phyloP scores from a whole-genome alignment of 495 filamentous ascomycete species.

The Trypethelium eluteriae region DNA sequence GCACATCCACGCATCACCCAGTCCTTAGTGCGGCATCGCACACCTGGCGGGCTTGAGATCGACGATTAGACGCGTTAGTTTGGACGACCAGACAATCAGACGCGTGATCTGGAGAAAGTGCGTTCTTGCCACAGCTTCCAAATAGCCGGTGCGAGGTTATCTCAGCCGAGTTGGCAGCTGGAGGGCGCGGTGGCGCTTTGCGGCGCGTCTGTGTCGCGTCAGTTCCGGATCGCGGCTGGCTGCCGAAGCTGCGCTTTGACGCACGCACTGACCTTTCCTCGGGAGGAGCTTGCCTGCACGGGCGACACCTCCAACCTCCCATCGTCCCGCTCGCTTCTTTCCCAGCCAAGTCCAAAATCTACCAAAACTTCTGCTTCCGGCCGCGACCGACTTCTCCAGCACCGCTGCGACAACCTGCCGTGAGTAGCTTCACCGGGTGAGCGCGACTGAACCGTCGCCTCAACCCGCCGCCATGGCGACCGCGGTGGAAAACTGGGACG shows the following conservation, averaged over 20 bases:
- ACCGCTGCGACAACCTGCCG: not conserved
- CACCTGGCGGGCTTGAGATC: not conserved
- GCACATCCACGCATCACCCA: too few species aligned
- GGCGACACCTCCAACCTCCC: slow-evolving; percentile 11
- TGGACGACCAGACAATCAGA: not conserved
- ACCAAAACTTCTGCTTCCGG: slow-evolving; percentile 3
- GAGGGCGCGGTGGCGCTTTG: too few species aligned
- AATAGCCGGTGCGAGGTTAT: not conserved
- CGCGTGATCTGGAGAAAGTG: not conserved
- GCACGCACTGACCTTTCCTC: slow-evolving; percentile 1
- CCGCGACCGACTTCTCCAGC: not conserved
- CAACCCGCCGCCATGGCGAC: slow-evolving; percentile 15
- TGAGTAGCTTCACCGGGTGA: not conserved
- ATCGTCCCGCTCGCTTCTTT: not conserved
- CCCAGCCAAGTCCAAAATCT: not conserved
- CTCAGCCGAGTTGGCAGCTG: not conserved
- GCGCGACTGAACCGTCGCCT: slow-evolving; percentile 3
- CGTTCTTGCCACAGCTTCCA: not conserved
- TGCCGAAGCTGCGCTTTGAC: slow-evolving; percentile 10
- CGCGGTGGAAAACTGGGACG: slow-evolving; percentile 72
- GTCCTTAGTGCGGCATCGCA: not conserved
- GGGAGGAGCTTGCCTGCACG: not conserved
- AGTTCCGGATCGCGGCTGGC: not conserved
- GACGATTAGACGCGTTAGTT: slow-evolving; percentile 9
- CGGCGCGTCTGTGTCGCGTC: not conserved